These are phyloP conservation scores for Phaffia tasmanica DNA, from an alignment of 768 basidiomycete species.

Conservation along the genomic window DNA sequence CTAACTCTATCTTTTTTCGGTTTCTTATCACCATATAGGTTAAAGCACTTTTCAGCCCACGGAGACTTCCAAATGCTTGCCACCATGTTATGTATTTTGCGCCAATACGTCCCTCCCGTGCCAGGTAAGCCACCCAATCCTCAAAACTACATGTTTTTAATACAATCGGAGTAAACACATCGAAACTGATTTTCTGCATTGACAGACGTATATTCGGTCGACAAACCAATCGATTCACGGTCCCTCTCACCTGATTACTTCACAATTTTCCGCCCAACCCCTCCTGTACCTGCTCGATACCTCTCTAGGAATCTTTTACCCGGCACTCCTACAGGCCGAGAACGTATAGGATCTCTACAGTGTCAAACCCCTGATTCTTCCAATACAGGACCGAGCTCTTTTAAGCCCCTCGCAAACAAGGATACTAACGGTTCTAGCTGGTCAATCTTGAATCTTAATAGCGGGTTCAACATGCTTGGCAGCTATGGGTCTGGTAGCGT, in stretches of 20 bases:
- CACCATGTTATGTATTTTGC: slow-evolving; percentile 58
- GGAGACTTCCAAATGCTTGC: slow-evolving; percentile 74
- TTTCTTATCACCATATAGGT: slow-evolving; percentile 34
- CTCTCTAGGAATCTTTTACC: too few relatives aligned
- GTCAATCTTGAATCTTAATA: background rate
- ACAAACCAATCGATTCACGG: background rate
- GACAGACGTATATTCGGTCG: background rate
- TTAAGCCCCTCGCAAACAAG: too few relatives aligned
- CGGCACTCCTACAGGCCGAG: too few relatives aligned
- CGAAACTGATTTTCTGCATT: background rate
- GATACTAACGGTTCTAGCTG: background rate
- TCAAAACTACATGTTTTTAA: background rate
- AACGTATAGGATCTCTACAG: too few relatives aligned
- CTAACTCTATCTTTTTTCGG: slow-evolving; percentile 6
- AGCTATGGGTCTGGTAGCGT: slow-evolving; percentile 1
- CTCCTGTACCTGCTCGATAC: too few relatives aligned
- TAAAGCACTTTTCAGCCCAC: slow-evolving; percentile 41
- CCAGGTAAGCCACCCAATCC: background rate
- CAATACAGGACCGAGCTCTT: too few relatives aligned
- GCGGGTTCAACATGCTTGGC: background rate
- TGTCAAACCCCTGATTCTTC: too few relatives aligned
- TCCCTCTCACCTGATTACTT: slow-evolving; percentile 12
- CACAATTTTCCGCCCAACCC: background rate
- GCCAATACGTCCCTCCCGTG: slow-evolving; percentile 41
- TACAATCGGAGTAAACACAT: background rate